These are phyloP conservation scores for Xylaria bambusicola DNA, from an alignment of 495 filamentous ascomycete genomes.

Conservation along the genomic window DNA sequence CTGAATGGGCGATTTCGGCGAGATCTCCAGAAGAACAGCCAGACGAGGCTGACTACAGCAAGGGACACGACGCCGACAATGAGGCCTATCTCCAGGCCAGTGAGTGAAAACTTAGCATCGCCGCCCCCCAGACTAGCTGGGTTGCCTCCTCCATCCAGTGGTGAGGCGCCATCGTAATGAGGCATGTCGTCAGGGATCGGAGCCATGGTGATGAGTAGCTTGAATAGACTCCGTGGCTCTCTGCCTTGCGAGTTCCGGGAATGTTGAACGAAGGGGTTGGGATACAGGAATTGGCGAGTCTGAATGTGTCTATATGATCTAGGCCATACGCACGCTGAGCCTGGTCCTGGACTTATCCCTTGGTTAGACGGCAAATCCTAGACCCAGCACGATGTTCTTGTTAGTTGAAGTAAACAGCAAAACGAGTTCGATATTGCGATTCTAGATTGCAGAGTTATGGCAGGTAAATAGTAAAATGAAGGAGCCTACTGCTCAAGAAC, in stretches of 20 bases:
- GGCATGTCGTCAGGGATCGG: conserved; percentile 22
- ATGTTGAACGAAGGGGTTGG: no score
- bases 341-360: neutral
- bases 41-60: conserved; percentile 25
- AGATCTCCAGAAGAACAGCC: conserved; percentile 32
- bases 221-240: no score
- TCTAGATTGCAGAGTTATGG: neutral
- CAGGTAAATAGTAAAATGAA: neutral
- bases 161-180: conserved; percentile 29
- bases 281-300: no score
- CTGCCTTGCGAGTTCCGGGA: no score
- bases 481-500: neutral
- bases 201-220: conserved; percentile 20
- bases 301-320: no score
- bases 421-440: neutral
- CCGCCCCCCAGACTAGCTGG: conserved; percentile 23
- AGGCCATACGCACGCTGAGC: neutral
- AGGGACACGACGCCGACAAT: conserved; percentile 25
- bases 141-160: conserved; percentile 29
- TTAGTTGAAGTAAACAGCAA: neutral
- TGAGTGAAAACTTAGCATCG: conserved; percentile 20
- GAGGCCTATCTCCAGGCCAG: conserved; percentile 33
- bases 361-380: neutral
- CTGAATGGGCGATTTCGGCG: conserved; percentile 25
- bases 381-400: neutral